phyloP scores from a whole-genome alignment of 2,329 filamentous ascomycete genomes.

The Metarhizium rileyi region DNA sequence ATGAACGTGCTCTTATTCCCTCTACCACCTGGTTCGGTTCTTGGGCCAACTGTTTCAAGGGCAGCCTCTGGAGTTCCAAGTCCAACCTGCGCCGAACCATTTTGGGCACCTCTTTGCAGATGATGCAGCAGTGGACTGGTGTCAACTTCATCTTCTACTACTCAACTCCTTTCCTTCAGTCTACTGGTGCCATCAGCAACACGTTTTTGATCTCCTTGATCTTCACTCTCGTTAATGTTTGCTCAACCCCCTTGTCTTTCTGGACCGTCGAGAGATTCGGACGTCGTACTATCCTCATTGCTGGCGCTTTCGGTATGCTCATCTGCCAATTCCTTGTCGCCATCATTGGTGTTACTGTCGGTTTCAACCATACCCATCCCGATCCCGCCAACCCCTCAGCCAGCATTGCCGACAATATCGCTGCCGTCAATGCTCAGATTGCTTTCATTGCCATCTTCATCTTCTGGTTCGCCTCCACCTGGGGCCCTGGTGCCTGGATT shows the following conservation, averaged over 20 bases:
- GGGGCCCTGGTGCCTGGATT: constrained; percentile 74
- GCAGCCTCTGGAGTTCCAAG: constrained; percentile 51
- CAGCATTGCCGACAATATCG: constrained; percentile 40
- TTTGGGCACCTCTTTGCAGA: constrained; percentile 63
- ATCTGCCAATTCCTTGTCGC: constrained; percentile 81
- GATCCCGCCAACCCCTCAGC: constrained; percentile 31
- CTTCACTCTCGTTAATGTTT: constrained; percentile 81
- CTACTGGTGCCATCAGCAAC: constrained; percentile 65
- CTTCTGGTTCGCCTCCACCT: constrained; percentile 84
- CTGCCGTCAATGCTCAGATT: constrained; percentile 61
- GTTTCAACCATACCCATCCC: constrained; percentile 38
- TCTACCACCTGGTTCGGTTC: constrained; percentile 52
- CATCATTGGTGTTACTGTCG: constrained; percentile 58
- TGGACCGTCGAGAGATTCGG: constrained; percentile 75
- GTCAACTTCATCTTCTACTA: constrained; percentile 93
- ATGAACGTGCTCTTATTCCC: constrained; percentile 64
- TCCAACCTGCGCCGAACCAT: constrained; percentile 63
- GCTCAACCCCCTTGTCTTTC: constrained; percentile 79
- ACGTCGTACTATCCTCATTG: constrained; percentile 69
- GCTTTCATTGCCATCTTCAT: constrained; percentile 88
- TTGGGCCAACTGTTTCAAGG: constrained; percentile 61
- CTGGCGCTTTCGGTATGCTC: constrained; percentile 73
- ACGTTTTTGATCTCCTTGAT: constrained; percentile 76
- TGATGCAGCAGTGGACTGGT: constrained; percentile 79
- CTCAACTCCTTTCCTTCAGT: constrained; percentile 75